These are phyloP conservation scores for Didymella pomorum DNA, from an alignment of 2,329 filamentous ascomycete genomes.

Conservation along the genomic window DNA sequence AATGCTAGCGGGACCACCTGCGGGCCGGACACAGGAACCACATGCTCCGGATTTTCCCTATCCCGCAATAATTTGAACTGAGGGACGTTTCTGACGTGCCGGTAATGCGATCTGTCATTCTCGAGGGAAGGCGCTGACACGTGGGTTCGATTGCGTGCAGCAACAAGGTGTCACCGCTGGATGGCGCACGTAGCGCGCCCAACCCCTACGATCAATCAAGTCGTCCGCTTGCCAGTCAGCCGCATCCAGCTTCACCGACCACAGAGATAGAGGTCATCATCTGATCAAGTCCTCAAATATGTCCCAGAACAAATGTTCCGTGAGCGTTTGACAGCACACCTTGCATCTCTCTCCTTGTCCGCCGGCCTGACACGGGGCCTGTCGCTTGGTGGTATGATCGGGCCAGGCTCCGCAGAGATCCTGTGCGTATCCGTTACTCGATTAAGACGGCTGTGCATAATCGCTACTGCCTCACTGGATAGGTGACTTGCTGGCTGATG, in stretches of 20 bases:
- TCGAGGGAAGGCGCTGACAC: constrained; percentile 26
- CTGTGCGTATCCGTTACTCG: constrained; percentile 24
- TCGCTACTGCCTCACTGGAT: constrained; percentile 11
- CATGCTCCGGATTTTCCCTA: constrained; percentile 13
- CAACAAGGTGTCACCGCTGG: constrained; percentile 23
- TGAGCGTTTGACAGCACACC: constrained; percentile 22
- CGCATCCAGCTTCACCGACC: constrained; percentile 19
- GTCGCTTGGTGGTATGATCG: constrained; percentile 16
- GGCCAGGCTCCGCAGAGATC: constrained; percentile 22
- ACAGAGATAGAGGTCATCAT: constrained; percentile 14
- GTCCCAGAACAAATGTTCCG: background rate
- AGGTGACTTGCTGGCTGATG: background rate
- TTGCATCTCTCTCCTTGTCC: constrained; percentile 15
- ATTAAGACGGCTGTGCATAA: constrained; percentile 28
- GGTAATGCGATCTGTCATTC: constrained; percentile 23
- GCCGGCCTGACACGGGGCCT: constrained; percentile 18
- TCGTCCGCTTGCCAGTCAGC: constrained; percentile 16
- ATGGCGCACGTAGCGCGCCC: constrained; percentile 20
- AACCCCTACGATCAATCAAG: constrained; percentile 14
- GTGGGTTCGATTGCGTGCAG: constrained; percentile 29
- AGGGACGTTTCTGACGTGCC: constrained; percentile 2
- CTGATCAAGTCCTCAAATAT: constrained; percentile 5
- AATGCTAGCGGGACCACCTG: constrained; percentile 17
- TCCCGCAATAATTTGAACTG: constrained; percentile 5
- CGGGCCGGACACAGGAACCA: constrained; percentile 19